phyloP scores from a whole-genome alignment of 2,329 filamentous ascomycete genomes.

The Aspergillus brunneoviolaceus region DNA sequence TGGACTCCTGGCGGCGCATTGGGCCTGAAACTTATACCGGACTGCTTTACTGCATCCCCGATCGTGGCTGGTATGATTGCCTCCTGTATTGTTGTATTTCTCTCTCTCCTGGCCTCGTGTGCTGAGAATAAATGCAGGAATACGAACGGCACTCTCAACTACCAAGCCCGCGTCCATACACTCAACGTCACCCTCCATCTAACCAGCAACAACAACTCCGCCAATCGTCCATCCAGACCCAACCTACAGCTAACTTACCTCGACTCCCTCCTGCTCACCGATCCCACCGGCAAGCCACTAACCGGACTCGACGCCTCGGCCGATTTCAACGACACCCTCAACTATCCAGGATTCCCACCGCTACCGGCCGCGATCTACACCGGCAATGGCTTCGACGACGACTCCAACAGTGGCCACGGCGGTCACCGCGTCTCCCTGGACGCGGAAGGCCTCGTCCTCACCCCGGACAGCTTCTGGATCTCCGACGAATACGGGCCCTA shows the following conservation, averaged over 20 bases:
- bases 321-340: constrained; percentile 48
- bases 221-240: constrained; percentile 53
- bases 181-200: constrained; percentile 61
- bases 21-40: constrained; percentile 57
- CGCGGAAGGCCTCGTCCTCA: constrained; percentile 65
- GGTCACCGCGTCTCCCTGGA: constrained; percentile 63
- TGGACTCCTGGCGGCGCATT: constrained; percentile 57
- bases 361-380: constrained; percentile 64
- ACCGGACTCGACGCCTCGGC: constrained; percentile 64
- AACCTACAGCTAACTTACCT: constrained; percentile 64
- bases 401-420: constrained; percentile 55
- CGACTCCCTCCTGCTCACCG: constrained; percentile 64
- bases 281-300: constrained; percentile 60
- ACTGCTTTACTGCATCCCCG: constrained; percentile 62
- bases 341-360: constrained; percentile 59
- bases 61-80: constrained; percentile 61
- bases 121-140: constrained; percentile 10
- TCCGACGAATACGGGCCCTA: constrained; percentile 71
- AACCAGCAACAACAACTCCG: constrained; percentile 49
- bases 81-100: background rate
- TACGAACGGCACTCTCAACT: constrained; percentile 34
- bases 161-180: constrained; percentile 67
- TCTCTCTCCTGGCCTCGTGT: background rate
- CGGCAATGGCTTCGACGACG: constrained; percentile 68
- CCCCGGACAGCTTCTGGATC: constrained; percentile 65